These are phyloP conservation scores for Aspergillus carlsbadensis DNA, from an alignment of 495 filamentous ascomycete species.

Conservation along the genomic window DNA sequence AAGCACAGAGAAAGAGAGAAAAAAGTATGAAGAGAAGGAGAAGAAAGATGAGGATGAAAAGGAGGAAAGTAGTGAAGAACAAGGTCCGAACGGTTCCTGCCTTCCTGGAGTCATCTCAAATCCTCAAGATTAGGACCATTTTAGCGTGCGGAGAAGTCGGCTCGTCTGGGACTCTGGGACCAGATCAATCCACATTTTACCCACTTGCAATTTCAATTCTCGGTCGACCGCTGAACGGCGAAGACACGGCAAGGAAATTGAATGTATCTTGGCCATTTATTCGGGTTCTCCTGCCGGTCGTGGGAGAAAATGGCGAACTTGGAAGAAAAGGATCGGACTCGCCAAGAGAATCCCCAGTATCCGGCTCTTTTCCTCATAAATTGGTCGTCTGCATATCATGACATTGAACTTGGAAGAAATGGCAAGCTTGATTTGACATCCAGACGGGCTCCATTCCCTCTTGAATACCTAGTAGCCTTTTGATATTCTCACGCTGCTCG, in stretches of 20 bases:
- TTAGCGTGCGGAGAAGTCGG: slow-evolving; percentile 15
- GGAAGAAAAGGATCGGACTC: neutral
- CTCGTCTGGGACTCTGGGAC: neutral
- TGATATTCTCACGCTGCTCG: too few relatives aligned
- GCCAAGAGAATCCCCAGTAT: neutral
- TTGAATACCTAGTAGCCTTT: too few relatives aligned
- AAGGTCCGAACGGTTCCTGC: neutral
- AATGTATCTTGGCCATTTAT: too few relatives aligned
- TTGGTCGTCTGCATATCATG: neutral
- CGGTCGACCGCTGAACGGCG: too few relatives aligned
- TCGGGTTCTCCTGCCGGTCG: too few relatives aligned
- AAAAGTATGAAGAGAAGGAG: neutral
- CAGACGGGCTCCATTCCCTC: too few relatives aligned
- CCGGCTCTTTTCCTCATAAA: slow-evolving; percentile 21
- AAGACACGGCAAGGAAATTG: too few relatives aligned
- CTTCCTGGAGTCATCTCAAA: neutral
- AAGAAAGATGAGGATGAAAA: neutral
- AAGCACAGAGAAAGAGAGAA: neutral
- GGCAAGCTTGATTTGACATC: too few relatives aligned
- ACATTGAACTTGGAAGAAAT: too few relatives aligned
- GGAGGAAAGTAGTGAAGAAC: neutral
- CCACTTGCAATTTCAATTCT: slow-evolving; percentile 10
- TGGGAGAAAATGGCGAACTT: neutral
- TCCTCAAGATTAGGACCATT: slow-evolving; percentile 1
- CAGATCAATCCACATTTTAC: neutral